Evolutionary conservation across 208 protist species (phyloP).

Genomic region (Blastocrithidia nonstop): DNA sequence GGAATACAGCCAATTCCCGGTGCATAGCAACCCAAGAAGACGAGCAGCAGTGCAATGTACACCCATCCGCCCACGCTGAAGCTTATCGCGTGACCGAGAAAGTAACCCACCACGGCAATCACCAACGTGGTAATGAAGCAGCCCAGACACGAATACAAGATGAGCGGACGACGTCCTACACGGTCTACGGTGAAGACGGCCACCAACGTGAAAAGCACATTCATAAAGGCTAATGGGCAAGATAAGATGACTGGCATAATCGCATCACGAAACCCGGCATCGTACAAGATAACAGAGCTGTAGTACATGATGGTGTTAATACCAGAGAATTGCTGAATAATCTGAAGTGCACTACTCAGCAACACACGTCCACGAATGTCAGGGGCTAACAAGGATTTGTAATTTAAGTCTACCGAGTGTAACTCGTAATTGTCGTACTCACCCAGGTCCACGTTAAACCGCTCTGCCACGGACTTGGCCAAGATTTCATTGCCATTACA

Average conservation of each 20-base stretch:
- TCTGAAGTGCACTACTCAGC: constrained; percentile 72
- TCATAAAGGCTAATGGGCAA: constrained; percentile 76
- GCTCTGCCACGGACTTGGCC: constrained; percentile 27
- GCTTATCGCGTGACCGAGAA: constrained; percentile 31
- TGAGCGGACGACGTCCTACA: constrained; percentile 47
- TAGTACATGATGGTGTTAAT: constrained; percentile 93
- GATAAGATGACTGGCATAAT: constrained; percentile 72
- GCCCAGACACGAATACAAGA: constrained; percentile 55
- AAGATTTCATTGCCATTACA: constrained; percentile 20
- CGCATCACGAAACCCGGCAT: constrained; percentile 55
- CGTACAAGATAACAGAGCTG: constrained; percentile 74
- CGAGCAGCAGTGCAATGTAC: constrained; percentile 50
- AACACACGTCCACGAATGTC: constrained; percentile 54
- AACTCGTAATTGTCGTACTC: constrained; percentile 20
- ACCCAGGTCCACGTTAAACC: constrained; percentile 49
- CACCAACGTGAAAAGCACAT: constrained; percentile 69
- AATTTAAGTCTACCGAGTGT: constrained; percentile 32
- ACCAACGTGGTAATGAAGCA: constrained; percentile 36
- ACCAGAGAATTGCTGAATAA: constrained; percentile 84
- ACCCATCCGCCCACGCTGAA: constrained; percentile 48
- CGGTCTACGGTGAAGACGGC: constrained; percentile 72
- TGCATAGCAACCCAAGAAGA: constrained; percentile 78
- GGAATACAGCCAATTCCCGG: constrained; percentile 82
- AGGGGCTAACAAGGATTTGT: constrained; percentile 24
- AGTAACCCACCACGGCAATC: constrained; percentile 47